These are phyloP conservation scores for Bipolaris victoriae DNA, from an alignment of 2,329 filamentous ascomycete species.

Conservation along the genomic window DNA sequence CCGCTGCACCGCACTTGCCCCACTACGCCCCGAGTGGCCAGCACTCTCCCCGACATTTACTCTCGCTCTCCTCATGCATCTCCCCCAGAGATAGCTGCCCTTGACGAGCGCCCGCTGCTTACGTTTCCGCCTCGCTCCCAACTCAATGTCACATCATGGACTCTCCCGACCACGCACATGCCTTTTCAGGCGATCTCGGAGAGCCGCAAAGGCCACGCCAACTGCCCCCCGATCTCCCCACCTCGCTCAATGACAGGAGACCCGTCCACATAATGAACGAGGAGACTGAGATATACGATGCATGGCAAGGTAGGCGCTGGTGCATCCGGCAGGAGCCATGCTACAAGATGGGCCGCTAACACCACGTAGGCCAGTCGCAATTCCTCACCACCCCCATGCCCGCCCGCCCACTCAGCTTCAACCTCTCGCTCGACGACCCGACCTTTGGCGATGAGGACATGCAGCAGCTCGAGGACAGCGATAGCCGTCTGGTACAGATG, in stretches of 20 bases:
- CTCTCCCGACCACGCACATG: constrained; percentile 43
- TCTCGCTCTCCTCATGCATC: constrained; percentile 12
- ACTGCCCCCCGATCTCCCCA: constrained; percentile 86
- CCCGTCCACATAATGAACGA: constrained; percentile 69
- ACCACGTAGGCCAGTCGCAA: constrained; percentile 80
- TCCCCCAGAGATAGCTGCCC: constrained; percentile 9
- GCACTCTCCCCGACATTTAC: constrained; percentile 11
- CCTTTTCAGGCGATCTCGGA: constrained; percentile 41
- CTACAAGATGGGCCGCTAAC: constrained; percentile 1
- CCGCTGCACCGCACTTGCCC: constrained; percentile 11
- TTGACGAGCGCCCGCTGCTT: not conserved
- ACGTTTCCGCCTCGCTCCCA: not conserved
- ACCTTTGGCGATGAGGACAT: constrained; percentile 71
- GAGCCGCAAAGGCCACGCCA: constrained; percentile 46
- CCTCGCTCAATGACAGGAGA: constrained; percentile 86
- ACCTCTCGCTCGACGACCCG: constrained; percentile 80
- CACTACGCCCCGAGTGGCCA: constrained; percentile 14
- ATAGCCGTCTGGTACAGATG: constrained; percentile 92
- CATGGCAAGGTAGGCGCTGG: constrained; percentile 83
- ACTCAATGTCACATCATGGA: constrained; percentile 46
- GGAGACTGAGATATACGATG: constrained; percentile 98
- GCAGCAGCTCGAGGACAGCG: constrained; percentile 72
- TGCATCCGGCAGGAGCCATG: constrained; percentile 8
- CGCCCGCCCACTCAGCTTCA: constrained; percentile 84
- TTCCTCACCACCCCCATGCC: constrained; percentile 87